Evolutionary conservation across 805 yeast genomes (phyloP), one percentile per base, ranked within the genome.

Genomic region (Candida stauntonica): DNA sequence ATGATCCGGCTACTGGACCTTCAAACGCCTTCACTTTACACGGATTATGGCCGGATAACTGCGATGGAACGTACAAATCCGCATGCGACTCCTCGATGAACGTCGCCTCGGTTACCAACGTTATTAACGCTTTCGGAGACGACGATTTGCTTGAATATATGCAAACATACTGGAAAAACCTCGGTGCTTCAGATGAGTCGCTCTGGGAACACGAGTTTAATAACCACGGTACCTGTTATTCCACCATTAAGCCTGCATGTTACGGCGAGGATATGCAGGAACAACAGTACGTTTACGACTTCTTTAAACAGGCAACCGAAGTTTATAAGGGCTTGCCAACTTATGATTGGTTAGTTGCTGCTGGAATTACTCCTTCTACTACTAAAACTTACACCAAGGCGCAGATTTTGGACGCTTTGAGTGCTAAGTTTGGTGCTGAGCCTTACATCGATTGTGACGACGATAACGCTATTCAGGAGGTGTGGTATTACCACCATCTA

Each of bases 121-220:
- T 77, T 13, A 57, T 85, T 38, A 51, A 63, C 38, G 46, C 65
- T 17, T 68, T 68, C 38, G 68, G 26, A 5, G 61, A 63, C 27
- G 20, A 35, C 9, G 79, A 72, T 11, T 65, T 87, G 35, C 65
- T 82, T 31, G 61, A 63, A 1, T 68, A 70, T 39, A 77, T 89
- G 86, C 47, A 62, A 15, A 53, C 54, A 20, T 61, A 69, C 42
- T 88, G 96, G 97, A 80, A 81, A 56, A 80, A 82, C 51, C 73
- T 72, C 52, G 76, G 75, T 36, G 86, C 85, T 9, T 58, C 73
- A 39, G 89, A 83, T 56, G 79, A 75, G 42, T 55, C 68, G 5
- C 64, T 88, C 35, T 88, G 97, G 97, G 70, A 73, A 19, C 96
- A 88, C 61, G 96, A 88, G 61, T 88, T 75, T 70, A 88, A 89